phyloP scores from a whole-genome alignment of 2,329 filamentous ascomycete genomes.

The Penicillium sp. region DNA sequence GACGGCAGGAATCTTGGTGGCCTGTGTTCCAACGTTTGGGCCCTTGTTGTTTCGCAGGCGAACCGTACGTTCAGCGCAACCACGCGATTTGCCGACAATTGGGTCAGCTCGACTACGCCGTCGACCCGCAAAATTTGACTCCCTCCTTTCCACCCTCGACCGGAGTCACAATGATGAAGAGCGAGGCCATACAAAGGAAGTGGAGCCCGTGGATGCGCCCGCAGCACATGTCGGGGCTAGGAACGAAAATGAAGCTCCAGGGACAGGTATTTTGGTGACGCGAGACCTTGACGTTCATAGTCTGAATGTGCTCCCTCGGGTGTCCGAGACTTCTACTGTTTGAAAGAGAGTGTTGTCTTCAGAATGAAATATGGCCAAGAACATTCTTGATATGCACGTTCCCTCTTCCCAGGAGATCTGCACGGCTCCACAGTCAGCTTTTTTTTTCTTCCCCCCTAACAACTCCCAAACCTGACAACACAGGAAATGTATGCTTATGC shows the following conservation, averaged over 20 bases:
- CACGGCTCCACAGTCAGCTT: neutral
- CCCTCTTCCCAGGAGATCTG: neutral
- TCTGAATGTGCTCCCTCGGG: neutral
- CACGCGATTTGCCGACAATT: slow-evolving; percentile 7
- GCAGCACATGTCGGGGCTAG: neutral
- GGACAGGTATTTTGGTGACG: slow-evolving; percentile 1
- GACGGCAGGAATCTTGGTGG: slow-evolving; percentile 12
- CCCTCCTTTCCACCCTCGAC: slow-evolving; percentile 1
- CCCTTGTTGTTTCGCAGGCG: slow-evolving; percentile 14
- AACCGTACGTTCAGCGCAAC: neutral
- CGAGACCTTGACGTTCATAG: slow-evolving; percentile 3
- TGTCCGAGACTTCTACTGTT: neutral
- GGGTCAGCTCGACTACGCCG: slow-evolving; percentile 1
- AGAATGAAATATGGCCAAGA: neutral
- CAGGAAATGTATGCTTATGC: neutral
- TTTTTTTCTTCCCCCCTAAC: too few relatives aligned
- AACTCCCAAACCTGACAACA: neutral
- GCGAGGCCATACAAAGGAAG: neutral
- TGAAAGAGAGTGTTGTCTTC: neutral
- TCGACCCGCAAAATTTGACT: slow-evolving; percentile 1
- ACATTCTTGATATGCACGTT: neutral
- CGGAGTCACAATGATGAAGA: neutral
- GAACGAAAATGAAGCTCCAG: neutral
- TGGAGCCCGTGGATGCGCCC: neutral
- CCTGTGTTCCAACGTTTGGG: slow-evolving; percentile 15